These are phyloP conservation scores for Ustilaginoidea virens DNA, from an alignment of 2,329 filamentous ascomycete species.

Conservation along the genomic window DNA sequence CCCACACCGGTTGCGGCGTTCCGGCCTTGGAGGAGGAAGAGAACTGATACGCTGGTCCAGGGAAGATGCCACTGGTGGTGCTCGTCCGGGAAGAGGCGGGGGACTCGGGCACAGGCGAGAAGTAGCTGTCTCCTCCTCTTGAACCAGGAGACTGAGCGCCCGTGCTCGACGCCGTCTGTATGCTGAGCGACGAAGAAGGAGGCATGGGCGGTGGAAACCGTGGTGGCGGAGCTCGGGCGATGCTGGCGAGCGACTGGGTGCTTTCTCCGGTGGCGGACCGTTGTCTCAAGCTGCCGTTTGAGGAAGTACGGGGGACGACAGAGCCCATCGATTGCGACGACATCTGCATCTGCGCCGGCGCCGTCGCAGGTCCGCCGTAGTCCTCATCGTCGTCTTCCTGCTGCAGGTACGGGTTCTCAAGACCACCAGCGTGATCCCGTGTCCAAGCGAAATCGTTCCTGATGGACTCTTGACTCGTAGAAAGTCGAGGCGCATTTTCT, in stretches of 20 bases:
- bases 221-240: constrained; percentile 47
- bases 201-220: constrained; percentile 54
- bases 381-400: constrained; percentile 49
- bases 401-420: constrained; percentile 71
- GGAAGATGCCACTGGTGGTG: constrained; percentile 59
- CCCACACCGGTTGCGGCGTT: constrained; percentile 52
- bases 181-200: constrained; percentile 42
- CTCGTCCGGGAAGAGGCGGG: constrained; percentile 64
- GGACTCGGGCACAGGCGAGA: constrained; percentile 73
- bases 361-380: constrained; percentile 20
- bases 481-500: constrained; percentile 35
- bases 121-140: constrained; percentile 68
- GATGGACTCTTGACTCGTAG: constrained; percentile 28
- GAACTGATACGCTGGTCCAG: constrained; percentile 43
- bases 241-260: constrained; percentile 38
- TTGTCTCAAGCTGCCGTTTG: constrained; percentile 58
- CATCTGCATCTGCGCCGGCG: constrained; percentile 20
- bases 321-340: constrained; percentile 10
- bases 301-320: constrained; percentile 30
- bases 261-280: constrained; percentile 65
- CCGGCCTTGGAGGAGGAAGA: constrained; percentile 59
- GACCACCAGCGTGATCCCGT: constrained; percentile 43
- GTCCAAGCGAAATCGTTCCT: constrained; percentile 73
- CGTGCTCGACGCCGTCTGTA: constrained; percentile 46
- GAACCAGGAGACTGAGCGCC: constrained; percentile 43